Base-by-base conservation (phyloP, 805 yeast genomes). In the Ogataea pignaliae region DNA sequence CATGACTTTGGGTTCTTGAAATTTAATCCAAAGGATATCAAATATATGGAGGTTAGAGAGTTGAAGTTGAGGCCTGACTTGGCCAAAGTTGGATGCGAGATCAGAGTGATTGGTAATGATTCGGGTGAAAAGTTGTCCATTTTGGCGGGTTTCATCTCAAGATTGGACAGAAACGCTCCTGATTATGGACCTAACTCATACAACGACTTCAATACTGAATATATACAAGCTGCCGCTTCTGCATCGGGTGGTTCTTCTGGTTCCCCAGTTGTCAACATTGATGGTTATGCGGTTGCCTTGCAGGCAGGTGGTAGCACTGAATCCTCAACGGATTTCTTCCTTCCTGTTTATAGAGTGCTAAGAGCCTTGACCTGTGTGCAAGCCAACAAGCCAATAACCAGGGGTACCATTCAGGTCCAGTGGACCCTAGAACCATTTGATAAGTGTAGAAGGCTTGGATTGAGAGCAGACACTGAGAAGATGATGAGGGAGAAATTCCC, bases 241-340 rank as follows among this genome's bases (percentile, higher is more conserved):
- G 96, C 97, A 0, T 84, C 95, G 14, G 97, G 97, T 29, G 97
- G 97, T 3, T 88, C 96, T 3, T 83, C 93, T 39, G 97, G 97
- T 9, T 88, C 96, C 3, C 97, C 97, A 0, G 97, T 90, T n/a
- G 95, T 90, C 2, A 84, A 88, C 62, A 80, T 84, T 36, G 83
- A 85, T 53, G 97, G 97, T 3, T 65, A 79, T 57, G 96, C 91
- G 0, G 87, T 90, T 15, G 97, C 97, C 0, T 68, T 90, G 41
- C 96, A 88, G 65, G 97, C 97, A 2, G 97, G 97, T 58, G 97
- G 97, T 3, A 79, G 86, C 7, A 78, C 89, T 1, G 93, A 86
- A 53, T 90, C 96, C 1, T 87, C 97, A 0, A 90, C 97, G 0
- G 97, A 90, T 67, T 90, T 87, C 68, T 90, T 90, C 60, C 66